Evolutionary conservation across 129 eudicot genomes (phyloP).

Genomic region (Calendula officinalis): DNA sequence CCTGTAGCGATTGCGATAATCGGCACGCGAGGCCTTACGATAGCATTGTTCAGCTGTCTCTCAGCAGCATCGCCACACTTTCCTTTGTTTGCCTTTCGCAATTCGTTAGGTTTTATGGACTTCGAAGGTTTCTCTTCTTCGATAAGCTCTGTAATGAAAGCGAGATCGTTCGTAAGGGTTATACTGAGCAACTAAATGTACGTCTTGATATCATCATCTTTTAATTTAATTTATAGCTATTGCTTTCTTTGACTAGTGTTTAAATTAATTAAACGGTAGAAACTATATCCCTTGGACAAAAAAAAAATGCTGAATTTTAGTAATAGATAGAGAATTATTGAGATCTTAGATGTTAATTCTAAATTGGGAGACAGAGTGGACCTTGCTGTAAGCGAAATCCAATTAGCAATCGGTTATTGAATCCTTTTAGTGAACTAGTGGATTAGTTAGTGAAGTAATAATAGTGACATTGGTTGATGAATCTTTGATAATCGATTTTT

Average conservation of each 20-base stretch:
- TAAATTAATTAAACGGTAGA: too few relatives aligned
- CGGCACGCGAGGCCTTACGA: slow-evolving; percentile 66
- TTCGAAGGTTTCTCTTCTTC: slow-evolving; percentile 76
- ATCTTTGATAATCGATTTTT: too few relatives aligned
- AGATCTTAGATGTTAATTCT: slow-evolving; percentile 8
- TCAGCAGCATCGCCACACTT: slow-evolving; percentile 60
- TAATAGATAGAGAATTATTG: neutral
- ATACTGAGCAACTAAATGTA: slow-evolving; percentile 67
- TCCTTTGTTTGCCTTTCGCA: slow-evolving; percentile 66
- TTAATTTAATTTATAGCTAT: neutral
- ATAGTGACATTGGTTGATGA: too few relatives aligned
- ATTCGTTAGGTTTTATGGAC: slow-evolving; percentile 58
- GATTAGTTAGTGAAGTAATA: too few relatives aligned
- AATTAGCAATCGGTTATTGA: too few relatives aligned
- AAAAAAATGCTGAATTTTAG: too few relatives aligned
- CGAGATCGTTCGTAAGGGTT: slow-evolving; percentile 64
- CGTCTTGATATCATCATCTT: neutral
- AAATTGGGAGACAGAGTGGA: too few relatives aligned
- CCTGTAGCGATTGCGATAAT: slow-evolving; percentile 61
- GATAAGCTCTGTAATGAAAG: slow-evolving; percentile 83
- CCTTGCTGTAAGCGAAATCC: too few relatives aligned
- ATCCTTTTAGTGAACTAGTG: too few relatives aligned
- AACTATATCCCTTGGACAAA: too few relatives aligned
- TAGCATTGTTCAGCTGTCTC: slow-evolving; percentile 69
- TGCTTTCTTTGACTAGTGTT: too few relatives aligned